Conservation (phyloP, 495 filamentous ascomycete genomes). For the Parachaetomium inaequale region DNA sequence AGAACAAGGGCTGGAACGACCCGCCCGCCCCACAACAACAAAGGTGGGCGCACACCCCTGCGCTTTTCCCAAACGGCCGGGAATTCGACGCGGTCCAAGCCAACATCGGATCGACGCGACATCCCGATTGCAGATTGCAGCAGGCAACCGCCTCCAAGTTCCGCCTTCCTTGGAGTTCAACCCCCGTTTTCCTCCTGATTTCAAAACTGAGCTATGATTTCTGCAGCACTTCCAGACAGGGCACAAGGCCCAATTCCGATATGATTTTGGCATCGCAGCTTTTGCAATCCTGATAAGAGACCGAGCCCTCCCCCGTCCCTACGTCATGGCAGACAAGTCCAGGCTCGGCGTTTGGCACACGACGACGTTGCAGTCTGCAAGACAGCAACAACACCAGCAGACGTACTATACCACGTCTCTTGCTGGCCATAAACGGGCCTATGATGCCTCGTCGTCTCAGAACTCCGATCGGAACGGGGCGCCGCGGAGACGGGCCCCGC, state of each 20-base stretch:
- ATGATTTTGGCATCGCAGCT: not conserved
- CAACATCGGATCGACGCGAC: conserved; percentile 21
- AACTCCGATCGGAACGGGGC: not conserved
- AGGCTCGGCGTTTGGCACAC: conserved; percentile 28
- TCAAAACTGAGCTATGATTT: not conserved
- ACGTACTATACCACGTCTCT: conserved; percentile 10
- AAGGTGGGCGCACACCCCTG: conserved; percentile 17
- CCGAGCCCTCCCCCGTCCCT: not conserved
- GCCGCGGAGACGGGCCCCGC: not conserved
- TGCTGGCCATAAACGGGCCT: conserved; percentile 28
- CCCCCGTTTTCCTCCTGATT: not conserved
- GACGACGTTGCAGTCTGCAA: conserved; percentile 25
- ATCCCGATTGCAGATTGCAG: not conserved
- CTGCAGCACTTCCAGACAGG: not conserved
- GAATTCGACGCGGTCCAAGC: not conserved
- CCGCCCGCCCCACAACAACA: conserved; percentile 17
- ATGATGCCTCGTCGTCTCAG: conserved; percentile 12
- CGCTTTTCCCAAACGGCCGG: conserved; percentile 25
- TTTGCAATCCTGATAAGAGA: not conserved
- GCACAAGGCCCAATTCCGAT: not conserved
- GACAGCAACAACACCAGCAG: conserved; percentile 11
- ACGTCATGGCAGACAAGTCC: conserved; percentile 22
- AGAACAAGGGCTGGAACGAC: conserved; percentile 25
- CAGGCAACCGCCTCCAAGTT: conserved; percentile 5
- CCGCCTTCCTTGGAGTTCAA: not conserved